Evolutionary conservation across 352 stramenopile species (phyloP).

Genomic region (Halophytophthora polymorphica): DNA sequence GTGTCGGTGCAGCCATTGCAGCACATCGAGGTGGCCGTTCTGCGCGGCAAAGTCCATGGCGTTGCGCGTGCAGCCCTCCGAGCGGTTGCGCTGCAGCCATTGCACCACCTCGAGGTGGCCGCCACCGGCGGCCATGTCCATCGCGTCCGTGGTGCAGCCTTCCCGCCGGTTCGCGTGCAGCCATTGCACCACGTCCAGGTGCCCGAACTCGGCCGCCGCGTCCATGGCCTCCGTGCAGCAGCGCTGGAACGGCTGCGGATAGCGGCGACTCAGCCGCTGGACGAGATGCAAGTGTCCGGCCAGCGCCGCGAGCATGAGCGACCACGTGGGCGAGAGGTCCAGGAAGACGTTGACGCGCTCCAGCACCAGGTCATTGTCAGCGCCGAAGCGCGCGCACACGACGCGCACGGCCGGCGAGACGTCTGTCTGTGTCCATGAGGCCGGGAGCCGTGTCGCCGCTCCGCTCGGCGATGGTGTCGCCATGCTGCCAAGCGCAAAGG

Average conservation of each 20-base stretch:
- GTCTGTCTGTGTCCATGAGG: constrained; percentile 1
- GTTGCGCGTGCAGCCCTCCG: constrained; percentile 50
- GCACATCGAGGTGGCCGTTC: constrained; percentile 50
- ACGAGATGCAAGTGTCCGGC: constrained; percentile 47
- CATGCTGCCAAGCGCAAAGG: no score
- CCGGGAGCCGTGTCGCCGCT: no score
- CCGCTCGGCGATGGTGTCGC: no score
- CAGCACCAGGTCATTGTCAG: constrained; percentile 48
- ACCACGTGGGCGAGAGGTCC: constrained; percentile 50
- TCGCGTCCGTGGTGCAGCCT: constrained; percentile 64
- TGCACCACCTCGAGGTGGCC: constrained; percentile 50
- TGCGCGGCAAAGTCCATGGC: constrained; percentile 70
- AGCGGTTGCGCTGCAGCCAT: constrained; percentile 58
- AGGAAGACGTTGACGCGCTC: constrained; percentile 48
- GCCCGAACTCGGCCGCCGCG: constrained; percentile 57
- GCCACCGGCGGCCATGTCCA: constrained; percentile 61
- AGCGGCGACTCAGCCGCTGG: constrained; percentile 35
- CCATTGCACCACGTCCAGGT: constrained; percentile 56
- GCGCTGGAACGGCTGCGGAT: constrained; percentile 35
- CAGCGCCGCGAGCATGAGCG: constrained; percentile 49
- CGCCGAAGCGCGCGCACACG: constrained; percentile 42
- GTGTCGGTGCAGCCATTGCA: constrained; percentile 59
- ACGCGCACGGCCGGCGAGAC: constrained; percentile 50
- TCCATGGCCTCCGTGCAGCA: constrained; percentile 65
- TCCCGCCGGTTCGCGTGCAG: constrained; percentile 42